These are phyloP conservation scores for Bipolaris victoriae DNA, from an alignment of 2,329 filamentous ascomycete genomes.

Conservation along the genomic window DNA sequence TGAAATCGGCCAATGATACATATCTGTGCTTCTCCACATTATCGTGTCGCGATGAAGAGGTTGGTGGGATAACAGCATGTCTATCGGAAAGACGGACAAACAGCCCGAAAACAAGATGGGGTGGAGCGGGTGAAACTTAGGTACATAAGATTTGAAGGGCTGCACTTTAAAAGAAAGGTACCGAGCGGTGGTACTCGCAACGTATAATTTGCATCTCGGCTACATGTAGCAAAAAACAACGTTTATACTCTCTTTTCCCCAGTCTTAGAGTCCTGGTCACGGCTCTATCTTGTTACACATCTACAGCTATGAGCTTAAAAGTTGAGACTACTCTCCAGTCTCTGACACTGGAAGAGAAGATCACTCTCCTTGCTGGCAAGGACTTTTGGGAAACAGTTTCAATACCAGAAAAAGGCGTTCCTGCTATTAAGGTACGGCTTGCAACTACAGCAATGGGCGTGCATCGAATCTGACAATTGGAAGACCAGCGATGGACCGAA, in stretches of 20 bases:
- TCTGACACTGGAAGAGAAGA: constrained; percentile 46
- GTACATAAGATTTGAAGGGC: constrained; percentile 10
- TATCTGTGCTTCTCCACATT: constrained; percentile 20
- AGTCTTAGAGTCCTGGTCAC: neutral
- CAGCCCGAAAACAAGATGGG: constrained; percentile 13
- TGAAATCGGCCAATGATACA: constrained; percentile 17
- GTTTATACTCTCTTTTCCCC: neutral
- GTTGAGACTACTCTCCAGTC: constrained; percentile 40
- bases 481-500: constrained; percentile 72
- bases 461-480: constrained; percentile 1
- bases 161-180: neutral
- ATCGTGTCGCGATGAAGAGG: constrained; percentile 10
- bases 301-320: constrained; percentile 28
- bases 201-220: neutral
- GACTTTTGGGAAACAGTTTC: constrained; percentile 74
- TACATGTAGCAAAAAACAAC: neutral
- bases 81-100: constrained; percentile 25
- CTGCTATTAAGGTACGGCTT: constrained; percentile 56
- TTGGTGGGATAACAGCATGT: constrained; percentile 2
- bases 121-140: neutral
- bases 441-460: neutral
- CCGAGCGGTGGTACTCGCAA: constrained; percentile 9
- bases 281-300: neutral
- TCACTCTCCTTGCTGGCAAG: constrained; percentile 44
- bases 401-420: constrained; percentile 64